phyloP scores from a whole-genome alignment of 345 rosid genomes.

The Eucalyptus sp. region DNA sequence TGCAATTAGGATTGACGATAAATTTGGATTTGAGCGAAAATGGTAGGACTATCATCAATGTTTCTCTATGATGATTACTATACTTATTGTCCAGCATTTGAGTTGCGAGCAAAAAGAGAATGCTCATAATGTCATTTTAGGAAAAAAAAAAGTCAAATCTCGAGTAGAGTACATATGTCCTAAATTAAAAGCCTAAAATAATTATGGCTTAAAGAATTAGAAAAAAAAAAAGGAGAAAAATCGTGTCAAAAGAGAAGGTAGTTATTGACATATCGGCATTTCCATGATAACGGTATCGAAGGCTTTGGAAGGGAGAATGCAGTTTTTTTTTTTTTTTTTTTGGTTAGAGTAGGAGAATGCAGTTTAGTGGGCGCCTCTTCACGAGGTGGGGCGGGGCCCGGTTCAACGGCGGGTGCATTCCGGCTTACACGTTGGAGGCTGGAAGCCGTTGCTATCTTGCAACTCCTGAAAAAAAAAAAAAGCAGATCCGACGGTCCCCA shows the following conservation, averaged over 20 bases:
- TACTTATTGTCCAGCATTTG: neutral
- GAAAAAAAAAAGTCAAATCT: no score
- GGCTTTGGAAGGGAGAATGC: neutral
- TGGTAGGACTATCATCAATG: neutral
- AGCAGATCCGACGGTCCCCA: neutral
- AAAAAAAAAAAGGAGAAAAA: no score
- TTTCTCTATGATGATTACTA: rapidly evolving
- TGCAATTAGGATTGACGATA: neutral
- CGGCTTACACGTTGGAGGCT: no score
- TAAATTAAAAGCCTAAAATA: no score
- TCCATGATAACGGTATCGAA: neutral
- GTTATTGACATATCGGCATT: neutral
- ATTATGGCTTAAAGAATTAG: no score
- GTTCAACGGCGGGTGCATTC: no score
- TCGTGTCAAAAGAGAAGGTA: neutral
- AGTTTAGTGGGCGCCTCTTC: neutral
- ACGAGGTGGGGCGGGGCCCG: neutral
- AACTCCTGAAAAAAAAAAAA: neutral
- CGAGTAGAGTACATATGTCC: no score
- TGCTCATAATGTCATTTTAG: no score
- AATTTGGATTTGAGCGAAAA: neutral
- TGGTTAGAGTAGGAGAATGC: no score
- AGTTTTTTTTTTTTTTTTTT: no score
- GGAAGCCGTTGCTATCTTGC: neutral
- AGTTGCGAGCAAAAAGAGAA: neutral